Conservation (phyloP, 148 eudicot species). For the Vaccinium darrowii region DNA sequence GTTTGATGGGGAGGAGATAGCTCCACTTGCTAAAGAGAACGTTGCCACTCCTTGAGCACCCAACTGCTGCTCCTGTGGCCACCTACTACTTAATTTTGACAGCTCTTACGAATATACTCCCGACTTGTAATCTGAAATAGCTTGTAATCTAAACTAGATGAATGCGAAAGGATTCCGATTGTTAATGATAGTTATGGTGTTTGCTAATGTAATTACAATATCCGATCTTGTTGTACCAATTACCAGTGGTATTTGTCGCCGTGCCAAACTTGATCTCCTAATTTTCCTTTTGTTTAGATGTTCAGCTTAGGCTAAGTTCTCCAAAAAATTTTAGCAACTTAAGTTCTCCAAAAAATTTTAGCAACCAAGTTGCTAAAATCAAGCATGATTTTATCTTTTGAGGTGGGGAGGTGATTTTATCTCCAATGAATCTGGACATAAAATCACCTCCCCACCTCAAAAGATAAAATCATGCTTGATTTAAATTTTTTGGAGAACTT, state of each 20-base stretch:
- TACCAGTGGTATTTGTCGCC: neutral
- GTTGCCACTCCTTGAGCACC: slow-evolving; percentile 54
- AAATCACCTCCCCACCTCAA: no score
- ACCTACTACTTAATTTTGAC: neutral
- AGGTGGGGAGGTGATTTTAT: no score
- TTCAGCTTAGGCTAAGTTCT: no score
- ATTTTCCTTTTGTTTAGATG: neutral
- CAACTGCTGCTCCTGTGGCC: neutral
- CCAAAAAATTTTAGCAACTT: no score
- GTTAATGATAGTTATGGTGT: no score
- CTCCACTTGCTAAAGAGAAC: slow-evolving; percentile 79
- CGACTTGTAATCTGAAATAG: neutral
- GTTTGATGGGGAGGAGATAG: slow-evolving; percentile 72
- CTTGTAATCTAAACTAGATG: no score
- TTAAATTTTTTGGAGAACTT: no score
- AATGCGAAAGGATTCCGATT: neutral
- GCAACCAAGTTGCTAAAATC: no score
- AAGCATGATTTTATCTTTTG: no score
- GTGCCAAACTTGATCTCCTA: neutral
- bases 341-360: no score
- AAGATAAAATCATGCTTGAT: no score
- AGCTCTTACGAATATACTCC: neutral
- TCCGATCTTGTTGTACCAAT: neutral
- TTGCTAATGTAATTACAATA: neutral
- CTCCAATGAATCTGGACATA: no score